Conservation (phyloP, 768 basidiomycete species). For the Trichaptum fuscoviolaceum region DNA sequence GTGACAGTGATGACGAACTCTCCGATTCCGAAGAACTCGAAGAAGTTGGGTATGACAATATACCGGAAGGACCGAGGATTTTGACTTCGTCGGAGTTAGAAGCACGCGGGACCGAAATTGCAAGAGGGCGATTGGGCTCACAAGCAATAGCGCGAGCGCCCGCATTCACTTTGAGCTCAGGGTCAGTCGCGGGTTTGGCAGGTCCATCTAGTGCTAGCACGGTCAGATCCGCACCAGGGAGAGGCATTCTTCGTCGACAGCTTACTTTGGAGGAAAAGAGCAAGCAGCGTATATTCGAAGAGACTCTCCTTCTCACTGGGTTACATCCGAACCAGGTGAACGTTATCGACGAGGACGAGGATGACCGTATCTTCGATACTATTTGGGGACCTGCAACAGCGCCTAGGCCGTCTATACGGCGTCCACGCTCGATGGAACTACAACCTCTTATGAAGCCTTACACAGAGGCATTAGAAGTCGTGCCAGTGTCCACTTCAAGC, state of each 20-base stretch:
- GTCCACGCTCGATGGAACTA: not conserved
- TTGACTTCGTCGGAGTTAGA: conserved; percentile 21
- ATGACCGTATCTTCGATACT: too few species aligned
- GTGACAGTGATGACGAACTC: not conserved
- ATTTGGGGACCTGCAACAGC: too few species aligned
- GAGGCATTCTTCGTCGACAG: not conserved
- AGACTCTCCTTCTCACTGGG: not conserved
- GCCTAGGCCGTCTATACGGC: not conserved
- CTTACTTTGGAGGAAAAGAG: not conserved
- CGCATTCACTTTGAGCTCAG: not conserved
- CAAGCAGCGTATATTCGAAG: not conserved
- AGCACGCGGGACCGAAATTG: conserved; percentile 13
- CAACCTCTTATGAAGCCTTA: not conserved
- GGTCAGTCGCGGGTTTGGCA: not conserved
- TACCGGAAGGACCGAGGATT: conserved; percentile 16
- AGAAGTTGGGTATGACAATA: conserved; percentile 6
- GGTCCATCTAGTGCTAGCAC: not conserved
- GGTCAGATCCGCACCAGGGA: not conserved
- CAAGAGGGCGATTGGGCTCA: not conserved
- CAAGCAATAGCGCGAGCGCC: not conserved
- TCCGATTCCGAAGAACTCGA: not conserved
- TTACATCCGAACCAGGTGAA: not conserved
- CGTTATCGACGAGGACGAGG: not conserved
- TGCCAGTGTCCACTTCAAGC: not conserved
- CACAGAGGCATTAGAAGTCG: not conserved